Base-by-base conservation (phyloP, 768 basidiomycete genomes). In the Rhodotorula graminis region DNA sequence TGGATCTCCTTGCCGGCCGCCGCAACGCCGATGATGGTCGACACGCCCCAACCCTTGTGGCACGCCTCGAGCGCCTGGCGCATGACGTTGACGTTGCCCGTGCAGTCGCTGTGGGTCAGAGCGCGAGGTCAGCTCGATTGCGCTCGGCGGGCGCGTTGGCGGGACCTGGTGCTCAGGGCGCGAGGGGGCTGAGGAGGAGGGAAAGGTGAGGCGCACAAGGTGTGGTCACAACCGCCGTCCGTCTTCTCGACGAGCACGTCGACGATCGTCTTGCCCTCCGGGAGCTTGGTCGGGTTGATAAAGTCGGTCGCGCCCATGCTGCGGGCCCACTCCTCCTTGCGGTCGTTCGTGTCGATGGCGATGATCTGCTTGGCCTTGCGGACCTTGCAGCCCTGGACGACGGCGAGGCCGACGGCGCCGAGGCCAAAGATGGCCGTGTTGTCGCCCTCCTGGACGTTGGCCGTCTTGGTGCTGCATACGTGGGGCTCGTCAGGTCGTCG, bases 41-140 rank as follows among this genome's bases (percentile, higher is more conserved):
- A 92, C 56, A 97, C 89, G 77, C 96, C 96, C 96, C 96, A 99
- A 44, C 96, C 96, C 81, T 98, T 98, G 82, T 99, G 96, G 82
- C 93, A 97, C n/a, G 93, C 91, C 83, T 99, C 96, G 60, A 99
- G 87, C 37, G 96, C 96, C 61, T 89, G 69, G 44, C 72, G 72
- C 67, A 73, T 80, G 33, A 65, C 65, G 77, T 82, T 71, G 59
- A 87, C 87, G 80, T 96, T 97, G 31, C 96, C 96, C 18, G 96
- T 99, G 77, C 89, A 90, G 79, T 99, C 96, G 79, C 77, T 78
- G 60, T 31, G 9, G 9, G 33, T 11, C 19, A 18, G 10, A 23
- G 11, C 23, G 2, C 3, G 4, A 25, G 44, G 18, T 16, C 44
- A 23, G 14, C 31, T 14, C 21, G 23, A 6, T n/a, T n/a, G n/a